phyloP scores from a whole-genome alignment of 2,329 filamentous ascomycete species.

The Botryosphaeria dothidea region DNA sequence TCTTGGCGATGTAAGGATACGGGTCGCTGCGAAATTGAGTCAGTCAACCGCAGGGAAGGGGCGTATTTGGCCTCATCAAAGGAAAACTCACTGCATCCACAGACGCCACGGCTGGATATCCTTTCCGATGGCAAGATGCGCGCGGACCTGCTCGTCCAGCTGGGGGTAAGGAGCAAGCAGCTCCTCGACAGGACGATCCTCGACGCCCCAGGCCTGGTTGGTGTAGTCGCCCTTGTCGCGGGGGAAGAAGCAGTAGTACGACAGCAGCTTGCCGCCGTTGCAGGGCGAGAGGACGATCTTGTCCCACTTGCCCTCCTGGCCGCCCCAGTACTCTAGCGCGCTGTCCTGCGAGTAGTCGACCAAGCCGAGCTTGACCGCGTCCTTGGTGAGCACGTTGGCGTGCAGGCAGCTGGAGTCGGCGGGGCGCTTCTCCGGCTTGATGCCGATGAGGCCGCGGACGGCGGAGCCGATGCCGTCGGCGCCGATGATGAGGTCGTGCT shows the following conservation, averaged over 20 bases:
- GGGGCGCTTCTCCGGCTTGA: constrained; percentile 60
- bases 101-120: constrained; percentile 67
- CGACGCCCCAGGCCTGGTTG: constrained; percentile 28
- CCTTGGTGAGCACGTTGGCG: constrained; percentile 62
- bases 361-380: constrained; percentile 61
- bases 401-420: constrained; percentile 64
- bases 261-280: constrained; percentile 64
- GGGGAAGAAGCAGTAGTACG: constrained; percentile 72
- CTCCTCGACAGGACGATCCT: constrained; percentile 45
- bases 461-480: constrained; percentile 68
- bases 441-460: constrained; percentile 65
- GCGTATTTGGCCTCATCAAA: too few relatives aligned
- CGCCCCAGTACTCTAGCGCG: constrained; percentile 71
- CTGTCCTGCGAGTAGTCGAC: constrained; percentile 62
- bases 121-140: constrained; percentile 60
- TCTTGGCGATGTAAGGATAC: constrained; percentile 23
- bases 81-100: constrained; percentile 63
- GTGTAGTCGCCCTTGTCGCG: constrained; percentile 57
- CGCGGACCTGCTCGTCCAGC: constrained; percentile 59
- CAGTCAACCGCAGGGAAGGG: constrained; percentile 13
- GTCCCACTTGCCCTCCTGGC: constrained; percentile 61
- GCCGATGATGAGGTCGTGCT: constrained; percentile 63
- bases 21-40: neutral
- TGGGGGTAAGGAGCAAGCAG: constrained; percentile 62
- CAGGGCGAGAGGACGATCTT: constrained; percentile 73